phyloP scores from a whole-genome alignment of 495 filamentous ascomycete species.

The Geopyxis carbonaria region DNA sequence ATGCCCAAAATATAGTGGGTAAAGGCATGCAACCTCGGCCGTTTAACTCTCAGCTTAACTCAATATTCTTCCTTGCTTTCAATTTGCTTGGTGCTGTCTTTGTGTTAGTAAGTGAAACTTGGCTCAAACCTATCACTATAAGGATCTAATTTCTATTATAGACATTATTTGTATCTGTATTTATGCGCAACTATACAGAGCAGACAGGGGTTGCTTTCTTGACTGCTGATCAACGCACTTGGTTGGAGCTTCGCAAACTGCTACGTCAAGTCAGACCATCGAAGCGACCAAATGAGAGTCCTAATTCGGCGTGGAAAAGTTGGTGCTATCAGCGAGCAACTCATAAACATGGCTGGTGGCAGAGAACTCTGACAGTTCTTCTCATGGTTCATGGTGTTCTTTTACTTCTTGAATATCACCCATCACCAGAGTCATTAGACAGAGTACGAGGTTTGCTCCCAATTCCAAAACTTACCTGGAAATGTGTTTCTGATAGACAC shows the following conservation, averaged over 20 bases:
- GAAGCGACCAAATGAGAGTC: conserved; percentile 61
- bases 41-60: conserved; percentile 61
- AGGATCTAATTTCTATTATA: conserved; percentile 4
- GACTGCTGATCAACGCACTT: conserved; percentile 90
- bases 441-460: conserved; percentile 34
- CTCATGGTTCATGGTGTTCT: conserved; percentile 70
- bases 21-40: conserved; percentile 45
- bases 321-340: conserved; percentile 92
- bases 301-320: conserved; percentile 59
- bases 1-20: conserved; percentile 67
- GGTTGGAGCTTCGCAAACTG: conserved; percentile 87
- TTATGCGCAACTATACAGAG: conserved; percentile 99
- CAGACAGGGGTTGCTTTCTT: conserved; percentile 94
- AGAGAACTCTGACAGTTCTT: conserved; percentile 55
- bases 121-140: too few relatives aligned
- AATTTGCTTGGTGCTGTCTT: conserved; percentile 95
- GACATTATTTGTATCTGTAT: conserved; percentile 95
- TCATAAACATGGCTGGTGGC: conserved; percentile 89
- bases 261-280: conserved; percentile 87
- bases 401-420: conserved; percentile 72
- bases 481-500: conserved; percentile 3
- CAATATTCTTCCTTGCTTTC: conserved; percentile 87
- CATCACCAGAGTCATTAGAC: conserved; percentile 50
- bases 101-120: conserved; percentile 39
- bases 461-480: not conserved